Percentiles rank a stretch among this genome's conserved stretches.
Conservation (phyloP, 2,329 filamentous ascomycete species). For the Albophoma yamanashiensis region DNA sequence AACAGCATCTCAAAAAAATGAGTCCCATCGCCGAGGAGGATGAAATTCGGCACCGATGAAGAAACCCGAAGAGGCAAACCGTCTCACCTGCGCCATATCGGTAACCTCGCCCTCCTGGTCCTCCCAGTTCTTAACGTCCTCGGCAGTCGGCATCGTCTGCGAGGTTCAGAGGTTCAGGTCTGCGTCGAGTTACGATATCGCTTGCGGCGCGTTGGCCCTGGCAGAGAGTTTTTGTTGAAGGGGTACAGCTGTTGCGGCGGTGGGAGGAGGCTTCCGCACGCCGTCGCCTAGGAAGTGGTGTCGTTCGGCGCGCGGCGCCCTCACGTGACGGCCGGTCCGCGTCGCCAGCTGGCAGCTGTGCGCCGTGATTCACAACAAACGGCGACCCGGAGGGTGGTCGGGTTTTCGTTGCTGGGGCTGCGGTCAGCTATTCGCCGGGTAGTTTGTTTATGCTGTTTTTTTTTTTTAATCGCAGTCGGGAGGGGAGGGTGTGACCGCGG, state of each 20-base stretch:
- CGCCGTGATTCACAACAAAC: background rate
- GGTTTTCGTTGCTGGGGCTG: background rate
- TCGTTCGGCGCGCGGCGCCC: background rate
- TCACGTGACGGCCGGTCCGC: background rate
- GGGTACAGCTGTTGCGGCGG: background rate
- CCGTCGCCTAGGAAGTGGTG: background rate
- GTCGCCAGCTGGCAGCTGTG: background rate
- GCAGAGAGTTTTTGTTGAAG: background rate
- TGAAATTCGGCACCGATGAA: background rate
- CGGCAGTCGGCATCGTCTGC: background rate
- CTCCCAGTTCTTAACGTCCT: background rate
- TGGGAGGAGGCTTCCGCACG: background rate
- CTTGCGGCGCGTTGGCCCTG: too few relatives aligned
- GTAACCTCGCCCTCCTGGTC: background rate
- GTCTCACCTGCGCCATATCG: conserved; percentile 3
- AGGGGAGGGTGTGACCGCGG: background rate
- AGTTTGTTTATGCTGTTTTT: too few relatives aligned
- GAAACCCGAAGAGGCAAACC: background rate
- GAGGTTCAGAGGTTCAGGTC: background rate
- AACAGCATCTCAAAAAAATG: background rate
- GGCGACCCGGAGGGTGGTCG: background rate
- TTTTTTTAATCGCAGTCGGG: background rate
- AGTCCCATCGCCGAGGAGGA: background rate
- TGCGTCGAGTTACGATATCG: background rate
- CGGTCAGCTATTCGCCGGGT: background rate